A percentile compares a stretch with the other conserved stretches of the same genome.
These are phyloP conservation scores for Fraxinus ornus DNA, from an alignment of 305 asterid species.

Conservation along the genomic window DNA sequence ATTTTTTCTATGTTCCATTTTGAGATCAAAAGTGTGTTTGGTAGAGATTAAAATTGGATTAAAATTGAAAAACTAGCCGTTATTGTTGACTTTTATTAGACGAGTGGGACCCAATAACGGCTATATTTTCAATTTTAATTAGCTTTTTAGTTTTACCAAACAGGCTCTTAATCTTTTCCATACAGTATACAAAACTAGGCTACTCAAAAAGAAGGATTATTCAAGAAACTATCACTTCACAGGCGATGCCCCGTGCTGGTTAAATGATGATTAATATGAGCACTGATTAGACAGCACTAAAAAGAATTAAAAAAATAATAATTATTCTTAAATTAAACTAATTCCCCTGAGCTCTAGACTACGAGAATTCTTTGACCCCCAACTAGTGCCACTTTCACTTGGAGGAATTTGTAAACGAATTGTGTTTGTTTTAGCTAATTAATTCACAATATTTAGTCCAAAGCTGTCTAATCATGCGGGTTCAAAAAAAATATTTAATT, in stretches of 20 bases:
- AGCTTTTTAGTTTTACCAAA: too few species aligned
- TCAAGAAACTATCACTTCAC: background rate
- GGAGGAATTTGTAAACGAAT: slow-evolving; percentile 15
- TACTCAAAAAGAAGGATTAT: background rate
- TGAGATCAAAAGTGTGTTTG: background rate
- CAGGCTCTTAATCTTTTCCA: too few species aligned
- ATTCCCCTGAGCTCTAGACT: slow-evolving; percentile 30
- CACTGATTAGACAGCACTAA: slow-evolving; percentile 30
- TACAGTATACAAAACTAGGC: background rate
- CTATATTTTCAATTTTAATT: too few species aligned
- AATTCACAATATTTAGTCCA: background rate
- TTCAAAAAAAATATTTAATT: slow-evolving; percentile 9
- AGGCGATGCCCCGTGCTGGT: background rate
- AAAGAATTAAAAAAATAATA: background rate
- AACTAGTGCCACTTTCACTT: slow-evolving; percentile 7
- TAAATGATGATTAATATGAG: background rate
- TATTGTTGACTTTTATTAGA: too few species aligned
- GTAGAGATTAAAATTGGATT: too few species aligned
- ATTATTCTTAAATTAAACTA: background rate
- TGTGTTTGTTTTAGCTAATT: slow-evolving; percentile 8
- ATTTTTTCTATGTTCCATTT: too few species aligned
- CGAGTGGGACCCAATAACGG: too few species aligned
- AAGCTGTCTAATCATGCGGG: slow-evolving; percentile 30
- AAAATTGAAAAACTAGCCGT: too few species aligned
- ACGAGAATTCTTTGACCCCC: slow-evolving; percentile 32